Conservation (phyloP, 2,329 filamentous ascomycete species). For the Fusarium ramigenum region DNA sequence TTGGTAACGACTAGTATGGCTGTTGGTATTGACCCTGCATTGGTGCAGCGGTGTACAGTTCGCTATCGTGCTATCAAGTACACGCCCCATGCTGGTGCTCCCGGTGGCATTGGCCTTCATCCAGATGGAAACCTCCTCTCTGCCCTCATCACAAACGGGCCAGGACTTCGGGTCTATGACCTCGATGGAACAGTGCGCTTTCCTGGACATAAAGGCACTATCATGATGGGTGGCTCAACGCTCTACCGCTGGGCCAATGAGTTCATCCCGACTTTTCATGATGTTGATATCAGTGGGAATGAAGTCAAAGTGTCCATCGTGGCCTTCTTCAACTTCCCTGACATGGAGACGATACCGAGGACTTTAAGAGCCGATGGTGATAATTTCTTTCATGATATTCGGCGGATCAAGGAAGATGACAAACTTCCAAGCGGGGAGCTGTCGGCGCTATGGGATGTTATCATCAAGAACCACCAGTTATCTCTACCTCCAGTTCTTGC, state of each 20-base stretch:
- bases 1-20: background rate
- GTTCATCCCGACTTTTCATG: background rate
- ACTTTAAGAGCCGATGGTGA: background rate
- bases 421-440: background rate
- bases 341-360: constrained; percentile 6
- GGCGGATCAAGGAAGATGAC: constrained; percentile 1
- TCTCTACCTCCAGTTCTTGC: background rate
- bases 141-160: constrained; percentile 3
- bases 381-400: background rate
- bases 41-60: constrained; percentile 3
- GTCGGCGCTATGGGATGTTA: background rate
- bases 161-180: background rate
- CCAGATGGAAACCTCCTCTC: background rate
- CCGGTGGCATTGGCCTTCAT: constrained; percentile 6
- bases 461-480: background rate
- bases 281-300: constrained; percentile 7
- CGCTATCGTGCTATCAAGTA: constrained; percentile 6
- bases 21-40: background rate
- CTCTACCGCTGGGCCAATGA: constrained; percentile 16
- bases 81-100: background rate
- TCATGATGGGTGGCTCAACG: constrained; percentile 18
- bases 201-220: background rate
- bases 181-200: background rate
- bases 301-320: constrained; percentile 15
- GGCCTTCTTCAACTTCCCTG: constrained; percentile 21